Base-by-base conservation (phyloP, 768 basidiomycete genomes). In the Lepiota brunneoincarnata region DNA sequence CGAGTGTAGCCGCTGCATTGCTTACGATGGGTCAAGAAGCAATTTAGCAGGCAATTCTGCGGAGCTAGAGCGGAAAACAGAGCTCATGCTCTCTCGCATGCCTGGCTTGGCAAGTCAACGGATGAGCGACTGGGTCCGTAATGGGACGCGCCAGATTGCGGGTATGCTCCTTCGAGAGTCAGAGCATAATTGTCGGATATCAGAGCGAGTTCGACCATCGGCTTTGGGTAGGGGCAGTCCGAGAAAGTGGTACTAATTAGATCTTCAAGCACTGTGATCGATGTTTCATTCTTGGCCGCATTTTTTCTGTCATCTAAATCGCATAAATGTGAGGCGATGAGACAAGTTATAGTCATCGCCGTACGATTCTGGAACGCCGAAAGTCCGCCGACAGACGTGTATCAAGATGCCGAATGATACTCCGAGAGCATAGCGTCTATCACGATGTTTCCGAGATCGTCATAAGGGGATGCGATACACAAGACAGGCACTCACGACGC, bases 41-140 rank as follows among this genome's bases (percentile, higher is more conserved):
- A 42, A 23, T 24, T 31, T 39, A 37, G 40, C 12, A 37, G 44
- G 36, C 35, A 45, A 44, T 17, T 34, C 17, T 15, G 44, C 53
- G 53, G 53, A 17, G 38, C 37, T 47, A 54, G 51, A 52, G 53
- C 41, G 53, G 53, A 35, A 34, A 23, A 4, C 4, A 18, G 26
- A 21, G 6, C 35, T 26, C 35, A 24, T 18, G 35, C 20, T 26
- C 17, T 43, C 18, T 17, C 24, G 11, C 35, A 18, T 26, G 44
- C 28, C 24, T 21, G 17, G 45, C 39, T 54, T 47, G 37, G 43
- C 52, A 46, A 9, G 18, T 1, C 12, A 37, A 39, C 31, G 18
- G 52, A 31, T 31, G 31, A 31, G 31, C 7, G 31, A 31, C 31
- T 31, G 31, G 31, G 31, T 10, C 31, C 11, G 36, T 23, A 36